Conservation (phyloP, 352 stramenopile genomes). For the Globisporangium abappressorium region DNA sequence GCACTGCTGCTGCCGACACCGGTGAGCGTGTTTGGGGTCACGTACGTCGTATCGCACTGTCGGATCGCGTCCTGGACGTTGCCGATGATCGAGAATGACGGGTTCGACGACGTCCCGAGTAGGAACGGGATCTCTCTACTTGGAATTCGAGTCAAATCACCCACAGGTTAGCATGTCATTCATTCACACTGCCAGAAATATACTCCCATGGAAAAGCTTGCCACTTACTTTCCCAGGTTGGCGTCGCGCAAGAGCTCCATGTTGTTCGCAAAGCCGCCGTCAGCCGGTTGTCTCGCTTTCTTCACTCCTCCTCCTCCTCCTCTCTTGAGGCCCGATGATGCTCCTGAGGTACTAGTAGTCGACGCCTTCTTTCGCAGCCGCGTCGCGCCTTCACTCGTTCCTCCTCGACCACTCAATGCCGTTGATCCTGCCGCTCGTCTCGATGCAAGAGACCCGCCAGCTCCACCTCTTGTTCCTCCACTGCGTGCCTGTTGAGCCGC, state of each 20-base stretch:
- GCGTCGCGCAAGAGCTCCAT: constrained; percentile 55
- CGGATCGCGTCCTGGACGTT: constrained; percentile 72
- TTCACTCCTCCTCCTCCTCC: constrained; percentile 12
- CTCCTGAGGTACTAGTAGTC: not conserved
- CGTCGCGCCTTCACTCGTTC: not conserved
- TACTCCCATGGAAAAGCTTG: too few relatives aligned
- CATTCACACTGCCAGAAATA: not conserved
- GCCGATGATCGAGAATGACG: constrained; percentile 70
- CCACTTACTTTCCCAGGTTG: constrained; percentile 58
- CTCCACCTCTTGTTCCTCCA: not conserved
- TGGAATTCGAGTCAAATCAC: not conserved
- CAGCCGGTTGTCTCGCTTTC: not conserved
- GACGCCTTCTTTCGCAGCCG: constrained; percentile 11
- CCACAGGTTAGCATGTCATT: not conserved
- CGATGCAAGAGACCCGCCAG: not conserved
- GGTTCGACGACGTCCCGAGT: constrained; percentile 46
- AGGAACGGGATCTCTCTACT: constrained; percentile 66
- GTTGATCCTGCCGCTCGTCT: not conserved
- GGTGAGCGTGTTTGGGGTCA: constrained; percentile 26
- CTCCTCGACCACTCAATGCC: not conserved
- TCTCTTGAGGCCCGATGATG: not conserved
- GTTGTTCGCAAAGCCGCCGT: constrained; percentile 33
- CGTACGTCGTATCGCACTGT: constrained; percentile 58
- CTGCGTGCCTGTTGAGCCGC: constrained; percentile 8
- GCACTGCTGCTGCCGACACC: not conserved